Evolutionary conservation across 257 asterid species (phyloP), one percentile per base, ranked within the genome.

Genomic region (Penstemon davidsonii): DNA sequence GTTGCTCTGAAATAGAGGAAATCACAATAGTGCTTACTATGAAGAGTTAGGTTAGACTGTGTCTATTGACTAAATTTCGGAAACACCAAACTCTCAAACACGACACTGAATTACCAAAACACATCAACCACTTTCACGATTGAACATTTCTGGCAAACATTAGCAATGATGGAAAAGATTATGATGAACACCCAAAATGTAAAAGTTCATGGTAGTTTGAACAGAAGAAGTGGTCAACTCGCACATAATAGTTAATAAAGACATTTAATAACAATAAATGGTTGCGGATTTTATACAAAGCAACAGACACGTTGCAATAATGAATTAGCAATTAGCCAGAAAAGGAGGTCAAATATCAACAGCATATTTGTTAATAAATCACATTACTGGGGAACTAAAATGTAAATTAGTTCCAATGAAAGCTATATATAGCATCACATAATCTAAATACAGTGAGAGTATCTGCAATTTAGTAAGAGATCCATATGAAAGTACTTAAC

Each of bases 381-480:
- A 68, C 55, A 58, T 52, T 39, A 37, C 44, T 39, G 62, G 49
- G 56, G 47, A 59, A 45, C 51, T 15, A 45, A 60, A 40, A 37
- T 54, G 60, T 47, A 62, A 25, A 39, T n/a, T 13, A 13, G 25
- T 44, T 8, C 52, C 18, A 42, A 56, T 44, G 52, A 39, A 51
- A 56, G 66, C 57, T 12, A 51, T 41, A 51, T 6, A 53, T 25
- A 25, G 33, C 33, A 25, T 25, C 33, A 25, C 33, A 25, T 0
- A 25, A 25, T 25, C 33, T 58, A 70, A 62, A 62, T 10, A 54
- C 52, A 66, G 50, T 8, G 43, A 38, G 44, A 52, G 43, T 54
- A 18, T 39, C 46, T 58, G 8, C 43, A 65, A 64, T 52, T 70
- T 33, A 54, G 65, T 50, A 54, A 53, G 64, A 66, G 55, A 72